Percentiles rank a stretch among this genome's conserved stretches.
phyloP scores from a whole-genome alignment of 2,329 filamentous ascomycete species.

The Stromatinia cepivora region DNA sequence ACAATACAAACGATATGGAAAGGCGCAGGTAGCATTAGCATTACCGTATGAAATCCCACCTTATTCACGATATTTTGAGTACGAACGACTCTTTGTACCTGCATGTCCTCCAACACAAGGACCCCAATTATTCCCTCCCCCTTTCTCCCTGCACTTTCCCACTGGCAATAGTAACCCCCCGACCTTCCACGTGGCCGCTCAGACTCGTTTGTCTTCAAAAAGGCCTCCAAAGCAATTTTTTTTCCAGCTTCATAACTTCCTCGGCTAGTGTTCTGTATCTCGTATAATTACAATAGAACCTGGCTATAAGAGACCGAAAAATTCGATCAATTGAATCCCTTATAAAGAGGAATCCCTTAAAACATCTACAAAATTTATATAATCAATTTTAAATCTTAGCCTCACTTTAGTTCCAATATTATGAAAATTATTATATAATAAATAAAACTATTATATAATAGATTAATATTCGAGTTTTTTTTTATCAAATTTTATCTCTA shows the following conservation, averaged over 20 bases:
- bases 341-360: too few species aligned
- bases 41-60: neutral
- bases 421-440: too few species aligned
- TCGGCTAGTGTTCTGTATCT: neutral
- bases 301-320: too few species aligned
- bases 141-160: constrained; percentile 9
- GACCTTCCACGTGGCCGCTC: constrained; percentile 22
- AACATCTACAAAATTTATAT: too few species aligned
- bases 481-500: too few species aligned
- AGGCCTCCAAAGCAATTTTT: neutral
- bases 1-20: constrained; percentile 9
- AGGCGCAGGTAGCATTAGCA: constrained; percentile 21
- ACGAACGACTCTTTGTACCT: constrained; percentile 13
- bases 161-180: constrained; percentile 12
- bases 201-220: constrained; percentile 15
- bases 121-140: neutral
- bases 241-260: neutral
- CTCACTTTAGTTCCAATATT: too few species aligned
- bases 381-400: too few species aligned
- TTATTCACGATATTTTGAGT: neutral
- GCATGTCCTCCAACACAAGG: constrained; percentile 2
- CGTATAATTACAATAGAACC: too few species aligned
- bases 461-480: too few species aligned
- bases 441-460: too few species aligned
- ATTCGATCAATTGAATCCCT: too few species aligned